Evolutionary conservation across 495 filamentous ascomycete species (phyloP), one percentile per base, ranked within the genome.

Genomic region (Diplogelasinospora grovesii): DNA sequence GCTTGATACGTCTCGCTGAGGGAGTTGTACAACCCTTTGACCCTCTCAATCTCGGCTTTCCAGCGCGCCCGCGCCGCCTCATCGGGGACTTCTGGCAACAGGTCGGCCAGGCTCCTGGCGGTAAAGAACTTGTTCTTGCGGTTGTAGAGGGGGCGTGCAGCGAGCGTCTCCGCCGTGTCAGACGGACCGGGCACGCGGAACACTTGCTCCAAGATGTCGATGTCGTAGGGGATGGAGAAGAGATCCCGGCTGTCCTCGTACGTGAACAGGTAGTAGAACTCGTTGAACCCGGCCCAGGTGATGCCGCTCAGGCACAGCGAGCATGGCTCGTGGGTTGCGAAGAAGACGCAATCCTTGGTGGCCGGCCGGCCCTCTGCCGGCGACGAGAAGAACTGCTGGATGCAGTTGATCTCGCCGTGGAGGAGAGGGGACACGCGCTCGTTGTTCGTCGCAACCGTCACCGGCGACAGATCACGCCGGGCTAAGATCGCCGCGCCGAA

Each of bases 331-430:
- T 67, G 64, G 10, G 64, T 67, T 10, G 61, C 60, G 22, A 67
- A 59, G 53, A 67, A 65, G 43, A 67, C 48, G 54, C 59, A 63
- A 47, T 65, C 56, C 20, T 49, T 54, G 29, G 59, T 50, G 24
- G 39, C 37, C 1, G 53, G 59, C n/a, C 52, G 43, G 22, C 30
- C 41, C 18, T 45, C 36, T 10, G 48, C 26, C 0, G 57, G 48
- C 0, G 52, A 49, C 0, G 55, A 24, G 36, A 65, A 65, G 46
- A 64, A 67, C 23, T 64, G 47, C 47, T 63, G 62, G 53, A 67
- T 65, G 52, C 64, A 67, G 53, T 67, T 67, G 53, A 67, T 63
- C 43, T 67, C 64, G 44, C 61, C 60, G 45, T 67, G 64, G 3
- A 65, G 46, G 3, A 67, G 52, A 0, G 64, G 62, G 5, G 64